Evolutionary conservation across 805 yeast species (phyloP).

Genomic region (Saturnispora dispora): DNA sequence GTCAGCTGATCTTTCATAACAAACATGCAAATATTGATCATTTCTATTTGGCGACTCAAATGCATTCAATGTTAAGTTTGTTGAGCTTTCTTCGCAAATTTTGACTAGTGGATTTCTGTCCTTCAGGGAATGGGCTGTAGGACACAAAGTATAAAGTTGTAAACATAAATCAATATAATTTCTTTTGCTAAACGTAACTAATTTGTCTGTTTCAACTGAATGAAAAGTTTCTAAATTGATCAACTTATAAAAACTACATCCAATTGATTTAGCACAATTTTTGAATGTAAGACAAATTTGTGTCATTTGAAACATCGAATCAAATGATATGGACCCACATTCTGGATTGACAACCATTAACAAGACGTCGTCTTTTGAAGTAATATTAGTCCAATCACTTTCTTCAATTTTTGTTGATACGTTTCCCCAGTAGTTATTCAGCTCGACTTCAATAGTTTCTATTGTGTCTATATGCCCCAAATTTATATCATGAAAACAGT

Average conservation of each 20-base stretch:
- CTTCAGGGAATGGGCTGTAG: conserved; percentile 24
- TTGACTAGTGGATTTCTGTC: conserved; percentile 29
- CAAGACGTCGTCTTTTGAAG: background rate
- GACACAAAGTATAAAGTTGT: conserved; percentile 51
- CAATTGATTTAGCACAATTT: conserved; percentile 30
- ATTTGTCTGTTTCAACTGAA: conserved; percentile 25
- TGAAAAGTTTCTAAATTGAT: conserved; percentile 34
- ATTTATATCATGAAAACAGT: conserved; percentile 38
- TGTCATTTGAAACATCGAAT: background rate
- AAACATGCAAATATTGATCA: conserved; percentile 74
- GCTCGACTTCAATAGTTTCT: conserved; percentile 17
- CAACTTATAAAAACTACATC: conserved; percentile 28
- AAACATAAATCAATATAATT: conserved; percentile 39
- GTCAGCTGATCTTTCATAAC: conserved; percentile 76
- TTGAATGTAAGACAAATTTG: conserved; percentile 21
- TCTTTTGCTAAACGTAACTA: conserved; percentile 26
- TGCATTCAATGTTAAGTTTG: conserved; percentile 31
- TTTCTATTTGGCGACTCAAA: conserved; percentile 39
- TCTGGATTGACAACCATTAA: conserved; percentile 3
- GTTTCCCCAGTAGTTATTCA: conserved; percentile 3
- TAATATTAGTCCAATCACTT: background rate
- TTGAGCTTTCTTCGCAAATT: conserved; percentile 35
- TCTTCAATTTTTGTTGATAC: background rate
- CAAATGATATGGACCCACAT: background rate
- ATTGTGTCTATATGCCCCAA: conserved; percentile 32